Base-by-base conservation (phyloP, 2,329 filamentous ascomycete species). In the Geosmithia morbida region DNA sequence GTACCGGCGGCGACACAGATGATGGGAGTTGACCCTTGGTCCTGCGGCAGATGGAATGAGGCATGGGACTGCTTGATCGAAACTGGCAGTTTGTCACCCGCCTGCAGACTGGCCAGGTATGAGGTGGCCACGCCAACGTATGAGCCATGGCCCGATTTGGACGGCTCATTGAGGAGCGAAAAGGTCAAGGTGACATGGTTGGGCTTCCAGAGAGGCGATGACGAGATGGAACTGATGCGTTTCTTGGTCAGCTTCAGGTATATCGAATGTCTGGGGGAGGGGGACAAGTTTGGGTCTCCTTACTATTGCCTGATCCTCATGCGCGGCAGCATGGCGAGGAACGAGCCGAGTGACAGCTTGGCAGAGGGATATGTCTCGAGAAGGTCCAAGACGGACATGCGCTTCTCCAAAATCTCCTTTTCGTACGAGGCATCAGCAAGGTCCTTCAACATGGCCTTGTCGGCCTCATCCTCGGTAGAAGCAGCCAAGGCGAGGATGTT, bases 291-390 rank as follows among this genome's bases (percentile, higher is more conserved):
- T 2, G 14, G 10, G 10, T 11, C 3, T 6, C 50, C 53, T 48
- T 48, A 55, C 51, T 66, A 66, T 49, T 65, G 62, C 0, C 64
- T 55, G 2, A 59, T 53, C 2, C 62, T 55, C 73, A 87, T 81
- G 0, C 81, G 76, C 0, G 79, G 78, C 1, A 84, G 71, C 66
- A 83, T 76, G 14, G 70, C 66, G 7, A 86, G 64, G 60, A 80
- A 85, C 10, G 72, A 64, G 2, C 69, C 69, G 18, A 86, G 67
- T 0, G 79, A 66, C 0, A 85, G 60, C 1, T 70, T 59, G 18
- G 80, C 67, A 0, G 62, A 57, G 0, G 71, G 67, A 54, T 75
- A 75, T 13, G 70, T 67, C 53, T 81, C 76, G 1, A 85, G 67
- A 2, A 85, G 62, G 51, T 84, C 79, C 1, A 85, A 65, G 0